These are phyloP conservation scores for Acer yangbiense DNA, from an alignment of 345 rosid species.

Conservation along the genomic window DNA sequence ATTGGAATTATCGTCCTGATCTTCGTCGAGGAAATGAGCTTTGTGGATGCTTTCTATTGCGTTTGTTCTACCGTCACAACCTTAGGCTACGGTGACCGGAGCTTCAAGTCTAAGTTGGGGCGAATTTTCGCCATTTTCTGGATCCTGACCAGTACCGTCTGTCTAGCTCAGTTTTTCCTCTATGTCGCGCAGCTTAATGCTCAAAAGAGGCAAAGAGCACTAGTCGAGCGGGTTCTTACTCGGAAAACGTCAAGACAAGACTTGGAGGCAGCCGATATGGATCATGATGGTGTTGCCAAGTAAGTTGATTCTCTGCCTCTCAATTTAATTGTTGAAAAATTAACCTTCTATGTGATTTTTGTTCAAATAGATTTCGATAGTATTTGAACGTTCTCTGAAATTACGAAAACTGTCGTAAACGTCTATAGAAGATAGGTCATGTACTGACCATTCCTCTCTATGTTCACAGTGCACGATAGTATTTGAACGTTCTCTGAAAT, in stretches of 20 bases:
- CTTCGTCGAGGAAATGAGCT: conserved; percentile 44
- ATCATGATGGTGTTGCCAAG: conserved; percentile 71
- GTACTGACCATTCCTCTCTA: neutral
- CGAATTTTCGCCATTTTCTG: conserved; percentile 74
- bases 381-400: too few species aligned
- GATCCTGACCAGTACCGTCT: conserved; percentile 62
- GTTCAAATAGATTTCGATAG: too few species aligned
- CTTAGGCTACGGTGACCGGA: conserved; percentile 81
- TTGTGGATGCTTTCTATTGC: conserved; percentile 71
- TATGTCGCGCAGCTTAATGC: conserved; percentile 68
- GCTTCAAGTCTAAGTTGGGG: conserved; percentile 59
- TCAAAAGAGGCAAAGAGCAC: conserved; percentile 55
- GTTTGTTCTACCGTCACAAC: conserved; percentile 86
- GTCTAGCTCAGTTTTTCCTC: conserved; percentile 69
- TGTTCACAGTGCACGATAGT: conserved; percentile 36
- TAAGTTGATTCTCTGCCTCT: conserved; percentile 33
- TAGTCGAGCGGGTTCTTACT: conserved; percentile 76
- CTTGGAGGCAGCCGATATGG: conserved; percentile 88
- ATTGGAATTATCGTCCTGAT: conserved; percentile 51
- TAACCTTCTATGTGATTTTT: too few species aligned
- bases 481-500: too few species aligned
- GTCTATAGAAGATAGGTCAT: neutral
- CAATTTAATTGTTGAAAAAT: neutral
- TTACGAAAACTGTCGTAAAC: neutral
- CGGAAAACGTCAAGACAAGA: conserved; percentile 58